phyloP scores from a whole-genome alignment of 2,329 filamentous ascomycete genomes.

The Chaetothyriales sp. region DNA sequence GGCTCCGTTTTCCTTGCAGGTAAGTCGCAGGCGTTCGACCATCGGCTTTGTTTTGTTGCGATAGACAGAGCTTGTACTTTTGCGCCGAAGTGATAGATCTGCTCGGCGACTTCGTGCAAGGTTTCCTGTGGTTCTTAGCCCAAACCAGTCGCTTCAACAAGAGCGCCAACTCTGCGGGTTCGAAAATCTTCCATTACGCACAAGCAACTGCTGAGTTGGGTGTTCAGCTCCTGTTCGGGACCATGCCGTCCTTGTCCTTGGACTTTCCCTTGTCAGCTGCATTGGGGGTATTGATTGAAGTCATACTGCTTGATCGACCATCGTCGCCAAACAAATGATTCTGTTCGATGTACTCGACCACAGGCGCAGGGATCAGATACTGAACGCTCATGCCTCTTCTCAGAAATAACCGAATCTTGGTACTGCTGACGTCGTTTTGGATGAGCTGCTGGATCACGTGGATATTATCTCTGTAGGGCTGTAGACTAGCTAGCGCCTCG shows the following conservation, averaged over 20 bases:
- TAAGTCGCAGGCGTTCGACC: no score
- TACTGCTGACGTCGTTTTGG: constrained; percentile 68
- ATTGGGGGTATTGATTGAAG: constrained; percentile 4
- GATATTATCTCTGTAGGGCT: constrained; percentile 72
- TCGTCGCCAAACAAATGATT: constrained; percentile 49
- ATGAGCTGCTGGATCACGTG: constrained; percentile 80
- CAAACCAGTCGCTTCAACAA: neutral
- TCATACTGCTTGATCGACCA: constrained; percentile 11
- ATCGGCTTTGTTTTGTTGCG: neutral
- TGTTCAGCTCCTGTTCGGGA: neutral
- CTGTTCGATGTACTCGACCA: constrained; percentile 59
- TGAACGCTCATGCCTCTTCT: constrained; percentile 69
- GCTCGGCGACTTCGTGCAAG: neutral
- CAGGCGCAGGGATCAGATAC: constrained; percentile 57
- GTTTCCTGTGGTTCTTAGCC: neutral
- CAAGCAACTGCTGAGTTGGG: neutral
- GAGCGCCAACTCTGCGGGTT: neutral
- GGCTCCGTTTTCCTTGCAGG: no score
- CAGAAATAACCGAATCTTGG: constrained; percentile 66
- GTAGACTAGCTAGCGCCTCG: constrained; percentile 66
- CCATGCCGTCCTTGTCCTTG: constrained; percentile 9
- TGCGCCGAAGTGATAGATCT: neutral
- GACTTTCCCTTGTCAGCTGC: constrained; percentile 12
- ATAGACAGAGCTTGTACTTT: neutral
- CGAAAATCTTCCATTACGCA: neutral